Conservation (phyloP, 2,329 filamentous ascomycete genomes). For the Neospermospora avenae region DNA sequence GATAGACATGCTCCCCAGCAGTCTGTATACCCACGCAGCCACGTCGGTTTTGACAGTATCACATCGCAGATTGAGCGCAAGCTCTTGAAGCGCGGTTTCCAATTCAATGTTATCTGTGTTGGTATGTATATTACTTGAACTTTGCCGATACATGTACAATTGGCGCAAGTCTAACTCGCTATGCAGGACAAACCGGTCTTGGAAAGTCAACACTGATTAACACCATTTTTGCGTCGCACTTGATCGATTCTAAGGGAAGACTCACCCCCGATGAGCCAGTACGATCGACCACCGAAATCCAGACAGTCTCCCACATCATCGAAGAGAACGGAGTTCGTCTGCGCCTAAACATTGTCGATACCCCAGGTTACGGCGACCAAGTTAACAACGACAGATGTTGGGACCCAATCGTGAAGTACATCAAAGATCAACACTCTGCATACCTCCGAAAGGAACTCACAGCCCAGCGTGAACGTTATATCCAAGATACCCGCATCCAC, state of each 20-base stretch:
- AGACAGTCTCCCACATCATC: conserved; percentile 96
- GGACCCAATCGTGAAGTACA: conserved; percentile 99
- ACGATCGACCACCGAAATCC: conserved; percentile 95
- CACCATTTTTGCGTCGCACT: conserved; percentile 99
- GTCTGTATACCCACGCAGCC: conserved; percentile 79
- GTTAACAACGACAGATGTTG: conserved; percentile 99
- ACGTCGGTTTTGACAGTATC: conserved; percentile 99
- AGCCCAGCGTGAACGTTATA: conserved; percentile 97
- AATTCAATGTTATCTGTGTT: conserved; percentile 99
- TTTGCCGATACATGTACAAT: not conserved
- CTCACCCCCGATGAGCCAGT: conserved; percentile 89
- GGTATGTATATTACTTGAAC: conserved; percentile 60
- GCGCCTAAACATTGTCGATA: conserved; percentile 97
- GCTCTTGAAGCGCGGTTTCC: conserved; percentile 98
- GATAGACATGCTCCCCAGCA: conserved; percentile 34
- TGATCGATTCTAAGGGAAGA: conserved; percentile 98
- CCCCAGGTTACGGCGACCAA: conserved; percentile 94
- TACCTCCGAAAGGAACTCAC: conserved; percentile 99
- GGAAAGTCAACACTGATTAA: conserved; percentile 99
- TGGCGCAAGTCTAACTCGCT: conserved; percentile 24
- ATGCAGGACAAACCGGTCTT: conserved; percentile 88
- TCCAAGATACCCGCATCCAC: conserved; percentile 98
- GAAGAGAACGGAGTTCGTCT: conserved; percentile 99
- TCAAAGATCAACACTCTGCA: conserved; percentile 99
- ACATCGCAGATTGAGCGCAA: conserved; percentile 99